A percentile compares a stretch with the other conserved stretches of the same genome.
These are phyloP conservation scores for Citrus trifoliata DNA, from an alignment of 345 rosid genomes.

Conservation along the genomic window DNA sequence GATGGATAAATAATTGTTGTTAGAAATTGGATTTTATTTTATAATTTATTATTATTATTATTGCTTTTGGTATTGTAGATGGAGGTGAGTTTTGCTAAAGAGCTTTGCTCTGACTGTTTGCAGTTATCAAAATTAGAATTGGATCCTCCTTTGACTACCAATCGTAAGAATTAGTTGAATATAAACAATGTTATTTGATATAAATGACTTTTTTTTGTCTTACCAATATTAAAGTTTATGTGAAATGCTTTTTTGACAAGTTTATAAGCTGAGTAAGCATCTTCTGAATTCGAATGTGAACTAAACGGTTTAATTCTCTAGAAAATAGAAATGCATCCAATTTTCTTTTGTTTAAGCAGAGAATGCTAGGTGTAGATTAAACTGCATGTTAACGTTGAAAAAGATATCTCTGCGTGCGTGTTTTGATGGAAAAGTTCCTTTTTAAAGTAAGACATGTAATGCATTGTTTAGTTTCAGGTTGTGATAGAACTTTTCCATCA, in stretches of 20 bases:
- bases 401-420: not conserved
- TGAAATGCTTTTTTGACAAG: not conserved
- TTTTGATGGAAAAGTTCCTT: not conserved
- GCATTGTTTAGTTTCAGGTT: conserved; percentile 18
- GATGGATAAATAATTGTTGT: too few relatives aligned
- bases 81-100: conserved; percentile 42
- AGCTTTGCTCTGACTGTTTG: conserved; percentile 50
- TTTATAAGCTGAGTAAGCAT: not conserved
- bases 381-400: not conserved
- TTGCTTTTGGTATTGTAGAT: conserved; percentile 20
- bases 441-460: not conserved
- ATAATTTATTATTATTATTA: not conserved
- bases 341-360: not conserved
- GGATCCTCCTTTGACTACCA: conserved; percentile 7
- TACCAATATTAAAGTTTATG: not conserved
- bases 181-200: too few relatives aligned
- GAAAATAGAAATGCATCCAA: not conserved
- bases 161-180: not conserved
- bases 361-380: not conserved
- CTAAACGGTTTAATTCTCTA: not conserved
- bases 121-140: conserved; percentile 25
- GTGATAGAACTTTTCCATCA: conserved; percentile 6
- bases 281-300: too few relatives aligned
- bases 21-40: too few relatives aligned
- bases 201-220: not conserved